Conservation (phyloP, 1,284 basidiomycete species). For the Sporisorium exsertum region DNA sequence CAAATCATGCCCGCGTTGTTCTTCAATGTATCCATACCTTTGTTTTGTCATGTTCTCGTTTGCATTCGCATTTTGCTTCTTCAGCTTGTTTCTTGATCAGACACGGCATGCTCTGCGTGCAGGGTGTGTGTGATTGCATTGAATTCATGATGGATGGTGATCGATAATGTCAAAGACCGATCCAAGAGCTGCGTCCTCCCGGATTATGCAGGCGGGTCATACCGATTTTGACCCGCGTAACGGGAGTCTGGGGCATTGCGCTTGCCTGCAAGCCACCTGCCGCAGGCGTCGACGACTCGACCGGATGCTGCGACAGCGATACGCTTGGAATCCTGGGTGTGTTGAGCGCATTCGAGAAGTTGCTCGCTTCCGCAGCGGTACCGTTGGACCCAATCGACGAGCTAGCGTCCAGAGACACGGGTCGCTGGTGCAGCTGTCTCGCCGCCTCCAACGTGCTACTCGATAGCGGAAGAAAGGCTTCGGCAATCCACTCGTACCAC, state of each 20-base stretch:
- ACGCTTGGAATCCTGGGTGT: conserved; percentile 61
- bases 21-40: conserved; percentile 12
- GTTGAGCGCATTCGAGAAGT: conserved; percentile 61
- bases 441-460: conserved; percentile 8
- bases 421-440: conserved; percentile 16
- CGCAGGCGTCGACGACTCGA: background rate
- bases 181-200: conserved; percentile 88
- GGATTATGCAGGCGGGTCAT: conserved; percentile 92
- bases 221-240: conserved; percentile 81
- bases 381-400: conserved; percentile 31
- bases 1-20: background rate
- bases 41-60: conserved; percentile 1
- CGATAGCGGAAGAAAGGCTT: conserved; percentile 80
- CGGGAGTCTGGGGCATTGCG: conserved; percentile 10
- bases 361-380: conserved; percentile 19
- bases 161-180: conserved; percentile 73
- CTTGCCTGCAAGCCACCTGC: conserved; percentile 18
- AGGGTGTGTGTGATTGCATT: background rate
- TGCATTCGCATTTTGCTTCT: conserved; percentile 13
- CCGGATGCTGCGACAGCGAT: conserved; percentile 12
- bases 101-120: background rate
- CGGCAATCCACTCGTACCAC: conserved; percentile 99
- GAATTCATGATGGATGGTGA: background rate
- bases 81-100: background rate
- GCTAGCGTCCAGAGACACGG: conserved; percentile 37